A percentile compares a stretch with the other conserved stretches of the same genome.
These are phyloP conservation scores for Pestalotiopsis sp. DNA, from an alignment of 2,329 filamentous ascomycete genomes.

Conservation along the genomic window DNA sequence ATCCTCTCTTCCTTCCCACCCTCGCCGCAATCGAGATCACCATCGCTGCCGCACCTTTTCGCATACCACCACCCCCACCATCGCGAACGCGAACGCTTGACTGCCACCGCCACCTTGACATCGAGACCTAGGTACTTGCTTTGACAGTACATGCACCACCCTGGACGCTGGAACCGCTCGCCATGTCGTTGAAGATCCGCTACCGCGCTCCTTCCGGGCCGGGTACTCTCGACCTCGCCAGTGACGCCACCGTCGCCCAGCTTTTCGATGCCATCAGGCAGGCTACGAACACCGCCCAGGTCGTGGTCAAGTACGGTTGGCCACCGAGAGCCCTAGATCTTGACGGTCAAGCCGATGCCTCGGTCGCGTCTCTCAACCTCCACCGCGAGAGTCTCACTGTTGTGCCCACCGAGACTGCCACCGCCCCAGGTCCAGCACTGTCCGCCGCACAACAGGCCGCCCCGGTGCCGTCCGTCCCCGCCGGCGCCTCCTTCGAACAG, in stretches of 20 bases:
- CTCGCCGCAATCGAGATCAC: too few species aligned
- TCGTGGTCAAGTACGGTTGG: slow-evolving; percentile 82
- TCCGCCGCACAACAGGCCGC: slow-evolving; percentile 11
- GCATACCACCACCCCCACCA: too few species aligned
- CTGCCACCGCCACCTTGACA: too few species aligned
- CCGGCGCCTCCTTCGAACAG: slow-evolving; percentile 13
- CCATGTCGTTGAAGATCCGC: slow-evolving; percentile 53
- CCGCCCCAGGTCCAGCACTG: slow-evolving; percentile 7
- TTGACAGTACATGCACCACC: too few species aligned
- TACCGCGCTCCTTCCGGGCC: slow-evolving; percentile 74
- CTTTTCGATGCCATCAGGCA: slow-evolving; percentile 61
- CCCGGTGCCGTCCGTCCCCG: not conserved
- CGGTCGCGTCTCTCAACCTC: slow-evolving; percentile 48
- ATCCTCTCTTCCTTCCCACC: too few species aligned
- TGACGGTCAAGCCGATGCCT: slow-evolving; percentile 44
- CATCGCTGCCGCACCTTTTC: too few species aligned
- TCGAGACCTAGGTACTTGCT: too few species aligned
- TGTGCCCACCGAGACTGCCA: slow-evolving; percentile 38
- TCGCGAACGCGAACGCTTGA: too few species aligned
- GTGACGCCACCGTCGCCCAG: slow-evolving; percentile 64
- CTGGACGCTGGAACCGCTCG: not conserved
- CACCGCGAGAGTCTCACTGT: slow-evolving; percentile 53
- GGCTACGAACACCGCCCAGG: slow-evolving; percentile 64
- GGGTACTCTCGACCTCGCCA: slow-evolving; percentile 67
- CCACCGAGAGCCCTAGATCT: slow-evolving; percentile 72